Conservation (phyloP, 768 basidiomycete genomes). For the Russula foetens region DNA sequence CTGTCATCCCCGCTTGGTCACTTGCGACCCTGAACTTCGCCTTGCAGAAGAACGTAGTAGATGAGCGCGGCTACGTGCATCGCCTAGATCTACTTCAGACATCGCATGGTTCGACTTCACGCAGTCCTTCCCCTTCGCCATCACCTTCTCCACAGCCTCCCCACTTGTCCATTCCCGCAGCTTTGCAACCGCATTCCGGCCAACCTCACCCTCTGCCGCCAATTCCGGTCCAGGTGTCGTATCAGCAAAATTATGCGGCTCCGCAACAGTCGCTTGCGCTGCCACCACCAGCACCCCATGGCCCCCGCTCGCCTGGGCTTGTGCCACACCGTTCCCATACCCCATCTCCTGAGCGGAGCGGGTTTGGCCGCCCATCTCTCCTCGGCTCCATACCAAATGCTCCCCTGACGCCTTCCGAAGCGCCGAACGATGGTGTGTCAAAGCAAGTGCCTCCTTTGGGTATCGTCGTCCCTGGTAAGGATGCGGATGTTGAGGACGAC, state of each 20-base stretch:
- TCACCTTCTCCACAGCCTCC: conserved; percentile 34
- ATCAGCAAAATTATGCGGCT: conserved; percentile 20
- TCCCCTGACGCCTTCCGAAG: conserved; percentile 4
- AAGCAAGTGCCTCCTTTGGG: conserved; percentile 1
- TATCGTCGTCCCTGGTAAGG: not conserved
- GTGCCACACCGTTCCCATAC: conserved; percentile 46
- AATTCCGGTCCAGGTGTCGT: conserved; percentile 25
- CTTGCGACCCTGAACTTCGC: not conserved
- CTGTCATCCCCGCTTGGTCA: not conserved
- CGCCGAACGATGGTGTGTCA: not conserved
- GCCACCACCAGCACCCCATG: conserved; percentile 60
- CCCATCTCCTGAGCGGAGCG: conserved; percentile 54
- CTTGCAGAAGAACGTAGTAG: conserved; percentile 32
- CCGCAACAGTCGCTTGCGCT: conserved; percentile 42
- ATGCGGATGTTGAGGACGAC: not conserved
- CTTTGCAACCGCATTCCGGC: conserved; percentile 23
- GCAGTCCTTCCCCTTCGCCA: conserved; percentile 38
- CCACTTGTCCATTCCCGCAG: conserved; percentile 26
- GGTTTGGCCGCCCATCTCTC: conserved; percentile 7
- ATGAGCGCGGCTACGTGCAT: conserved; percentile 27
- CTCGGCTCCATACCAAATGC: not conserved
- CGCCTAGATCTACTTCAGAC: conserved; percentile 25
- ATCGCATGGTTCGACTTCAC: conserved; percentile 31
- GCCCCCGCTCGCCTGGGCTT: conserved; percentile 58
- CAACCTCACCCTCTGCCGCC: conserved; percentile 34